Conservation (phyloP, 2,329 filamentous ascomycete genomes). For the Pseudohalonectria lignicola region DNA sequence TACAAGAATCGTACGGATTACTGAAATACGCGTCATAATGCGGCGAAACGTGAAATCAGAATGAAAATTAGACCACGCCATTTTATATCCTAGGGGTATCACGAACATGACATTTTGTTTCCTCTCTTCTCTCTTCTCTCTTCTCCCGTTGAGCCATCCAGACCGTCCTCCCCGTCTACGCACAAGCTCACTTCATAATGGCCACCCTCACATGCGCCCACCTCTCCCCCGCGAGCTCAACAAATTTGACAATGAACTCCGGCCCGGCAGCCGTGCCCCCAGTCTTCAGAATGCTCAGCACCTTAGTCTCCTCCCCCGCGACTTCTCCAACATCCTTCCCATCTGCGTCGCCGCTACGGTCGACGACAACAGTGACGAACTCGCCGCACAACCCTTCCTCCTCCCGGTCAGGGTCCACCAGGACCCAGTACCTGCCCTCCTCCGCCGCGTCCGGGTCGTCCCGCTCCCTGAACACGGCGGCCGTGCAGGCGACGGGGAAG, state of each 20-base stretch:
- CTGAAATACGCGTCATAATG: too few species aligned
- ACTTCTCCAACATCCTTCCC: too few species aligned
- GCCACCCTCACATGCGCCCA: constrained; percentile 48
- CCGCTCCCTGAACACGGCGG: constrained; percentile 60
- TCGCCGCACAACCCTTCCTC: constrained; percentile 83
- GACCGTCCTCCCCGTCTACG: too few species aligned
- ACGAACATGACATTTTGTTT: too few species aligned
- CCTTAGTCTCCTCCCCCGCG: constrained; percentile 32
- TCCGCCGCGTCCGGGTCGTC: constrained; percentile 17
- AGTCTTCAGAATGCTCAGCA: constrained; percentile 70
- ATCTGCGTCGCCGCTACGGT: constrained; percentile 33
- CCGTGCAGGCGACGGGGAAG: constrained; percentile 66
- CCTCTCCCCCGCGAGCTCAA: constrained; percentile 47
- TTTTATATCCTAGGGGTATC: too few species aligned
- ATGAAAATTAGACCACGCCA: too few species aligned
- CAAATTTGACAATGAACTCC: constrained; percentile 48
- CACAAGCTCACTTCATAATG: constrained; percentile 12
- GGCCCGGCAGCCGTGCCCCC: constrained; percentile 64
- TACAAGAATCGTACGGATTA: too few species aligned
- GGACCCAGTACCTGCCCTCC: constrained; percentile 51
- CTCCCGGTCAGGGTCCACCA: constrained; percentile 81
- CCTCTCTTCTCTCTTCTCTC: too few species aligned
- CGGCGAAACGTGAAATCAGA: too few species aligned
- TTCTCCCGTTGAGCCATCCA: too few species aligned
- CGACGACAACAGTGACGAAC: constrained; percentile 72